Conservation (phyloP, 2,329 filamentous ascomycete species). For the Phialophora tarda region DNA sequence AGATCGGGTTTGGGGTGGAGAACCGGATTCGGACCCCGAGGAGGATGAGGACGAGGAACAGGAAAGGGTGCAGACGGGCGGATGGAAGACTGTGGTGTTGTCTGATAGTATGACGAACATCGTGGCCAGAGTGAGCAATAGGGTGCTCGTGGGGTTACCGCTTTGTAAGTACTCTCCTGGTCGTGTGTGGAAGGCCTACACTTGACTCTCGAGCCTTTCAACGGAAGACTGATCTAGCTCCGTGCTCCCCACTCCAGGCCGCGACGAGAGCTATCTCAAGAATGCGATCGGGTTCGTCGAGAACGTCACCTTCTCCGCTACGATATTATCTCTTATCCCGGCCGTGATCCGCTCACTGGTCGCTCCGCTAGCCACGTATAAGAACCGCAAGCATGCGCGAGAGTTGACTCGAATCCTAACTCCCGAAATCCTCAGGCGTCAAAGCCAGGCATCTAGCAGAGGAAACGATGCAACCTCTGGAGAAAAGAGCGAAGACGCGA, state of each 20-base stretch:
- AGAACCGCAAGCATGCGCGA: slow-evolving; percentile 57
- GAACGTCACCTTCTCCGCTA: slow-evolving; percentile 54
- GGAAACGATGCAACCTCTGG: slow-evolving; percentile 43
- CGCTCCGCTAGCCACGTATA: slow-evolving; percentile 54
- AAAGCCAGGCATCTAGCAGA: slow-evolving; percentile 53
- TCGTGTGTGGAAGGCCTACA: background rate
- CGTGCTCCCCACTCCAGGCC: slow-evolving; percentile 9
- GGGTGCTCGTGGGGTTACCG: slow-evolving; percentile 51
- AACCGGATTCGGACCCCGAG: slow-evolving; percentile 5
- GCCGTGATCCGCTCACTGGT: slow-evolving; percentile 57
- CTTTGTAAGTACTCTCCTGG: slow-evolving; percentile 43
- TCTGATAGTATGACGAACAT: slow-evolving; percentile 47
- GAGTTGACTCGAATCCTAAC: slow-evolving; percentile 50
- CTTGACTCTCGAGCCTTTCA: background rate
- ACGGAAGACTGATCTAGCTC: background rate
- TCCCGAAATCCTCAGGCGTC: slow-evolving; percentile 58
- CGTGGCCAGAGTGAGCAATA: slow-evolving; percentile 51
- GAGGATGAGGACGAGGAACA: background rate
- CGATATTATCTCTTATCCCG: slow-evolving; percentile 56
- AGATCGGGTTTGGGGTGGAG: slow-evolving; percentile 45
- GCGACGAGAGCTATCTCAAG: slow-evolving; percentile 49
- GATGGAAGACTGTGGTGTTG: slow-evolving; percentile 47
- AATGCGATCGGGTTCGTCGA: slow-evolving; percentile 58
- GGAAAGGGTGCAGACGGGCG: slow-evolving; percentile 41
- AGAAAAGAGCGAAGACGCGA: slow-evolving; percentile 41